Evolutionary conservation across 2,329 filamentous ascomycete genomes (phyloP), one percentile per base, ranked within the genome.

Genomic region (Fusarium pseudograminearum): DNA sequence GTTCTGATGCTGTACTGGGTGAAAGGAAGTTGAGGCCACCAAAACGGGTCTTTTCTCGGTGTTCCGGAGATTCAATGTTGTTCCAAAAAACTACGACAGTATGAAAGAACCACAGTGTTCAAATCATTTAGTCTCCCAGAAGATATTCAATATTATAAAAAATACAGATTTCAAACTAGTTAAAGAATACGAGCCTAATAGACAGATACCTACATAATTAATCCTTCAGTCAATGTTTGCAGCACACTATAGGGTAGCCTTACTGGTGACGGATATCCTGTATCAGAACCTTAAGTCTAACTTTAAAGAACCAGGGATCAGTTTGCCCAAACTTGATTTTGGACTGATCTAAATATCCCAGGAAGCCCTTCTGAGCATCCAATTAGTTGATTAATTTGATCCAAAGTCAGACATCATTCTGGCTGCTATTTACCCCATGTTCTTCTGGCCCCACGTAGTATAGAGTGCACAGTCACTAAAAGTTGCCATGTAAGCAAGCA

Each of bases 401-500:
- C 33, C n/a, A 41, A 52, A 22, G 28, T 16, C 9, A 40, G 14
- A 16, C 18, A 20, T 30, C 18, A 52, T 12, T 28, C 22, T 26
- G 24, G 48, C 14, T 22, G 40, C 34, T 20, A 8, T 41, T 30
- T 41, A 41, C 48, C 48, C 48, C 48, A 52, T 52, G 48, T 41
- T 41, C 48, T 22, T 20, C 24, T 40, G 24, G 48, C 48, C 48
- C 48, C 48, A 52, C 34, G 48, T 52, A 28, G 28, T 18, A 34
- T 8, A 52, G 24, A 26, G 34, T 30, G 48, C 48, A 28, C 34
- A 30, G 47, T 51, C 15, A 33, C 20, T 34, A 34, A 14, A 40
- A 51, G 33, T 20, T 51, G 18, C 47, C 47, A 51, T 51, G 47
- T 51, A 51, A 51, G 33, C 47, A 51, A 18, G 16, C 16, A 30